Conservation (phyloP, 148 eudicot species). For the Pouteria glomerata region DNA sequence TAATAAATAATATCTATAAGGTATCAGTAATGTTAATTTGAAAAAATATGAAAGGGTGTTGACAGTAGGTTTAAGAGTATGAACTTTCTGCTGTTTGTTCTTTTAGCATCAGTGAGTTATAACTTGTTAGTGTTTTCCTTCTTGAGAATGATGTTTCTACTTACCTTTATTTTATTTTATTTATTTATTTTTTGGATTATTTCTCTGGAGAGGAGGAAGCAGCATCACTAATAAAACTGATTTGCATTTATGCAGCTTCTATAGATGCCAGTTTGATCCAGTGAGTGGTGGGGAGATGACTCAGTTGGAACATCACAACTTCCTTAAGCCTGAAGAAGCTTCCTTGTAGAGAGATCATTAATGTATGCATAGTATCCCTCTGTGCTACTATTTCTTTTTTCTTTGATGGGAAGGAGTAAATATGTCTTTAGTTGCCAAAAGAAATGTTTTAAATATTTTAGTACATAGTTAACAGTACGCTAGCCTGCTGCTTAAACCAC, state of each 20-base stretch:
- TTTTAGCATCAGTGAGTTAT: background rate
- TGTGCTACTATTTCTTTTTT: background rate
- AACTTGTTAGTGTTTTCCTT: background rate
- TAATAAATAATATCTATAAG: background rate
- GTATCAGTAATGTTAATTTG: background rate
- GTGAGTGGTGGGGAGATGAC: constrained; percentile 90
- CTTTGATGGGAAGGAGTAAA: background rate
- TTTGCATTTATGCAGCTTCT: constrained; percentile 55
- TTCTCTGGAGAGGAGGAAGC: background rate
- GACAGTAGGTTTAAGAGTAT: background rate
- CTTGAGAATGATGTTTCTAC: background rate
- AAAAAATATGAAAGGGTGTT: background rate
- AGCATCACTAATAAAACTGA: too few relatives aligned
- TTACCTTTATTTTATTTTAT: background rate
- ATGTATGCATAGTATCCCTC: background rate
- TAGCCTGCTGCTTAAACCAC: constrained; percentile 4
- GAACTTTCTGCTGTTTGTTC: background rate
- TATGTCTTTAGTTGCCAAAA: too few relatives aligned
- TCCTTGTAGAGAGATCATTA: constrained; percentile 90
- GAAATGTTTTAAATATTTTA: background rate
- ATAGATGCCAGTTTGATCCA: constrained; percentile 81
- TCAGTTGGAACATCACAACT: constrained; percentile 82
- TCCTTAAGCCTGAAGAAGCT: constrained; percentile 80
- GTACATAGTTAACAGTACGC: background rate
- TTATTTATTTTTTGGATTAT: background rate